Evolutionary conservation across 352 stramenopile species (phyloP), one percentile per base, ranked within the genome.

Genomic region (Phytopythium kandeliae): DNA sequence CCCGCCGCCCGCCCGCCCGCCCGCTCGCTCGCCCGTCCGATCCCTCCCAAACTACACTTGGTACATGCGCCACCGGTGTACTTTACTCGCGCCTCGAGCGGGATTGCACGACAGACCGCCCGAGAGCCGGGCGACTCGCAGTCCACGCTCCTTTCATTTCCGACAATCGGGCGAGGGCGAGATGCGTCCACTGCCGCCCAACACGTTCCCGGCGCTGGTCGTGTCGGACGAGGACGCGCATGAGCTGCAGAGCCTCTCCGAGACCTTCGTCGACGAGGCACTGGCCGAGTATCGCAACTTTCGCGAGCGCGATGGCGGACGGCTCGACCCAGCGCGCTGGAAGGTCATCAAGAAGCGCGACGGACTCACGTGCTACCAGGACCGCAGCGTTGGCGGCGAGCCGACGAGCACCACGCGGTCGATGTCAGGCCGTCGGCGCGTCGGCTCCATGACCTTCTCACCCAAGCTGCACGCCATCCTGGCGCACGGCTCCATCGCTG

Each of bases 231-330:
- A 74, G 13, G 65, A 74, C 45, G 41, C 49, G 31, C 4, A 55
- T 11, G 58, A 64, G 34, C 59, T 74, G 17, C 57, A 58, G 35
- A 63, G 49, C 21, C 51, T 70, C 22, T 48, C 63, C 0, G 51
- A 58, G 3, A 36, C 54, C 11, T 70, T 78, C 30, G 46, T 80
- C 11, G 36, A 57, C 34, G 61, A 76, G 43, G 62, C 67, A 16
- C 54, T 84, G 2, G 35, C 54, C 28, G 57, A 78, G 44, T 83
- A 80, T 52, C 56, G 54, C 24, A 49, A 65, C 37, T 75, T 74
- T 35, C 57, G 67, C 24, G 17, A 55, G 54, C 28, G 63, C 0
- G 40, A 68, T 38, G 16, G 45, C 11, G 55, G 67, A 3, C 37
- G 67, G n/a, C 28, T 78, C 24, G 60, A 73, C 41, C 51, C 67